These are phyloP conservation scores for Ceratocystis huliohia DNA, from an alignment of 2,329 filamentous ascomycete species.

Conservation along the genomic window DNA sequence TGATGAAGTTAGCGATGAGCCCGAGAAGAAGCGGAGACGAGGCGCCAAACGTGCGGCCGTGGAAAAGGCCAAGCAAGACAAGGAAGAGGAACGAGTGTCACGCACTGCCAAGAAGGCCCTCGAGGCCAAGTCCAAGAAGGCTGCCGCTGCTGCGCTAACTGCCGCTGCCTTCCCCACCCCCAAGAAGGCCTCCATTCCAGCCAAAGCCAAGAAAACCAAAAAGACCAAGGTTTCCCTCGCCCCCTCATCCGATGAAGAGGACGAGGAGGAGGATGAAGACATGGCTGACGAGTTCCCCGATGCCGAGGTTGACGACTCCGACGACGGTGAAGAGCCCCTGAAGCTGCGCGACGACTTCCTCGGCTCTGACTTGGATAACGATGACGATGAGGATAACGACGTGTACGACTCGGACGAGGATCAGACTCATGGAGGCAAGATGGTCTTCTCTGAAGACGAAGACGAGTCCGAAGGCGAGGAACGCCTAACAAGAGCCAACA, in stretches of 20 bases:
- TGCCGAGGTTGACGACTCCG: constrained; percentile 33
- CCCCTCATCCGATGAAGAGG: constrained; percentile 29
- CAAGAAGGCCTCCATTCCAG: constrained; percentile 26
- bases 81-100: constrained; percentile 25
- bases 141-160: constrained; percentile 27
- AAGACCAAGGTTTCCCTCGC: constrained; percentile 24
- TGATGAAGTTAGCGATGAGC: constrained; percentile 40
- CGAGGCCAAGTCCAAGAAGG: constrained; percentile 25
- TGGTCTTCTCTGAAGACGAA: constrained; percentile 92
- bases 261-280: constrained; percentile 28
- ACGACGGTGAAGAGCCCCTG: constrained; percentile 31
- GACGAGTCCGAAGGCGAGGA: constrained; percentile 81
- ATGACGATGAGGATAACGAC: constrained; percentile 41
- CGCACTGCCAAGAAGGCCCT: constrained; percentile 29
- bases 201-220: constrained; percentile 29
- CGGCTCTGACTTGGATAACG: constrained; percentile 15
- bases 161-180: constrained; percentile 24
- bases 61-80: constrained; percentile 24
- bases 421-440: constrained; percentile 38
- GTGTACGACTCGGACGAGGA: constrained; percentile 63
- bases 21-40: constrained; percentile 50
- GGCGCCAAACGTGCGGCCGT: constrained; percentile 29
- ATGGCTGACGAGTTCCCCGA: constrained; percentile 35
- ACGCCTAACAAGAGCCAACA: constrained; percentile 87
- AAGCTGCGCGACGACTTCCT: constrained; percentile 48